Percentiles rank a stretch among this genome's conserved stretches.
Evolutionary conservation across 306 rosid genomes (phyloP).

Genomic region (Hylodesmum podocarpum): DNA sequence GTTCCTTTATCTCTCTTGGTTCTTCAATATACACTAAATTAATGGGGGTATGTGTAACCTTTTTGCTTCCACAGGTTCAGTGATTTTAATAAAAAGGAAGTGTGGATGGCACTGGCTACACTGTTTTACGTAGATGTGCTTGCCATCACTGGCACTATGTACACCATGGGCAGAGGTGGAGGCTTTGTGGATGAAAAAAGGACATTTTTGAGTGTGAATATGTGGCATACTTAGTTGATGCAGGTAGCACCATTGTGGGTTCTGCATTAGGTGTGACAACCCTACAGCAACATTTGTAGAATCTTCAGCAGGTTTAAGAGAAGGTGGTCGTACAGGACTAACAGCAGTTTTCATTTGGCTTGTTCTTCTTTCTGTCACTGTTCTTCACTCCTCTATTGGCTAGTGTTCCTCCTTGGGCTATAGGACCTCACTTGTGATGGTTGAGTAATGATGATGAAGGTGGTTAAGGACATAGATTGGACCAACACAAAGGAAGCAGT

Average conservation of each 20-base stretch:
- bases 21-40: no score
- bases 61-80: constrained; percentile 38
- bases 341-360: constrained; percentile 69
- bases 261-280: constrained; percentile 72
- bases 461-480: constrained; percentile 90
- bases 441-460: constrained; percentile 98
- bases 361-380: constrained; percentile 67
- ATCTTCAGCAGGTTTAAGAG: constrained; percentile 79
- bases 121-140: constrained; percentile 84
- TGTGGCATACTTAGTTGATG: constrained; percentile 80
- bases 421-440: constrained; percentile 85
- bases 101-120: constrained; percentile 79
- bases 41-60: neutral
- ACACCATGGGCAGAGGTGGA: constrained; percentile 85
- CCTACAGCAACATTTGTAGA: constrained; percentile 72
- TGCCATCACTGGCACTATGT: constrained; percentile 76
- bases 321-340: constrained; percentile 88
- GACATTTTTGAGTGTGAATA: constrained; percentile 90
- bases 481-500: constrained; percentile 57
- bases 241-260: constrained; percentile 66
- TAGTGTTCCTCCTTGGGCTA: constrained; percentile 96
- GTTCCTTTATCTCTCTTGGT: no score
- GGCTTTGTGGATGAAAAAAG: constrained; percentile 64
- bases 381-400: constrained; percentile 75
- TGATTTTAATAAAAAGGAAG: constrained; percentile 56